phyloP scores from a whole-genome alignment of 257 asterid species.

The Craterostigma plantagineum region DNA sequence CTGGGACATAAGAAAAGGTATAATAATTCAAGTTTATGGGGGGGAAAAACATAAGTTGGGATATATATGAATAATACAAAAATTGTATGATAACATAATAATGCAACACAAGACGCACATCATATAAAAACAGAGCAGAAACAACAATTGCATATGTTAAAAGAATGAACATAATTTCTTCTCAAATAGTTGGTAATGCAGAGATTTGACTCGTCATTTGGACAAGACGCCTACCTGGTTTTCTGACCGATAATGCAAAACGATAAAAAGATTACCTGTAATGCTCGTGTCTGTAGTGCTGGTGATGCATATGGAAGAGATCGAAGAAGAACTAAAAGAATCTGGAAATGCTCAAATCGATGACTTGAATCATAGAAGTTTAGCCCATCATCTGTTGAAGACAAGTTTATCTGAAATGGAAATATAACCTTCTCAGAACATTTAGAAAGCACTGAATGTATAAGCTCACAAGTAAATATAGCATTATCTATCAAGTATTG shows the following conservation, averaged over 20 bases:
- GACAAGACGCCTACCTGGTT: conserved; percentile 2
- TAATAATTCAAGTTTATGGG: conserved; percentile 7
- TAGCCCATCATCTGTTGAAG: conserved; percentile 78
- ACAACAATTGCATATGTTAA: too few species aligned
- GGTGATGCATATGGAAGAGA: conserved; percentile 81
- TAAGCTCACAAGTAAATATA: too few species aligned
- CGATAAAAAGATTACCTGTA: conserved; percentile 40
- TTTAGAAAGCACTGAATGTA: conserved; percentile 4
- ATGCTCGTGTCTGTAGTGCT: conserved; percentile 76
- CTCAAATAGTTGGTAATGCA: conserved; percentile 3
- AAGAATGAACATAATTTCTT: not conserved
- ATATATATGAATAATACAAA: not conserved
- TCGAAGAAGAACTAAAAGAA: conserved; percentile 73
- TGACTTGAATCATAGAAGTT: conserved; percentile 88
- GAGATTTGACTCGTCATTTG: conserved; percentile 1
- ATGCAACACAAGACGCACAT: too few species aligned
- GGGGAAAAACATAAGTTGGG: not conserved
- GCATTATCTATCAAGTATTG: too few species aligned
- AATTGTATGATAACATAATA: too few species aligned
- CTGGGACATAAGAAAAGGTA: conserved; percentile 33
- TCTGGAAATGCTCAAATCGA: conserved; percentile 75
- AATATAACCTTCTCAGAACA: conserved; percentile 7
- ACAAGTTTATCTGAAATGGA: conserved; percentile 56
- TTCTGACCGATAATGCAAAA: conserved; percentile 8
- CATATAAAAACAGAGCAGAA: too few species aligned